These are phyloP conservation scores for Mallotus nudiflorus DNA, from an alignment of 345 rosid species.

Conservation along the genomic window DNA sequence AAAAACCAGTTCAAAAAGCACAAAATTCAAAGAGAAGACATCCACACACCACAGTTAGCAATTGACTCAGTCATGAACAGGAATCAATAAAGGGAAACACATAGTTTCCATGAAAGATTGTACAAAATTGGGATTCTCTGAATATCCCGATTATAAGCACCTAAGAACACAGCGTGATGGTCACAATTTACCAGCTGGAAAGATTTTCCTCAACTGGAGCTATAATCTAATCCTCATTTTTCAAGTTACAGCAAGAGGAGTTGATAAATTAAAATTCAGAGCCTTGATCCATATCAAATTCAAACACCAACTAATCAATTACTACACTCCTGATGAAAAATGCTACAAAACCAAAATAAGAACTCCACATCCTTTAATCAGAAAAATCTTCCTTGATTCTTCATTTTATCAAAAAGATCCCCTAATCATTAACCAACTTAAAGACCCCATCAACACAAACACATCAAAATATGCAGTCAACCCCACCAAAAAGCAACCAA, in stretches of 20 bases:
- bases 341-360: too few species aligned
- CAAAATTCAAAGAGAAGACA: too few species aligned
- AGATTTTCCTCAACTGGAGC: not conserved
- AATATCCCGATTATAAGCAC: not conserved
- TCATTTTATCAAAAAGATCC: not conserved
- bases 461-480: constrained; percentile 14
- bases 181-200: not conserved
- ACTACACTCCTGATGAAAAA: not conserved
- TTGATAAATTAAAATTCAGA: not conserved
- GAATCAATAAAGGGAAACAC: not conserved
- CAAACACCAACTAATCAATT: not conserved
- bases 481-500: not conserved
- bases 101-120: not conserved
- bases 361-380: not conserved
- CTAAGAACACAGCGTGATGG: not conserved
- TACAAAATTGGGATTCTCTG: not conserved
- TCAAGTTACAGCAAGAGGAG: not conserved
- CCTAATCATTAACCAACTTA: not conserved
- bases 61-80: too few species aligned
- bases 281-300: not conserved
- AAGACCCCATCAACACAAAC: too few species aligned
- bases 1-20: too few species aligned
- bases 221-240: not conserved
- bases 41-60: constrained; percentile 5
- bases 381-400: not conserved